Conservation (phyloP, 306 rosid species). For the Morella rubra region DNA sequence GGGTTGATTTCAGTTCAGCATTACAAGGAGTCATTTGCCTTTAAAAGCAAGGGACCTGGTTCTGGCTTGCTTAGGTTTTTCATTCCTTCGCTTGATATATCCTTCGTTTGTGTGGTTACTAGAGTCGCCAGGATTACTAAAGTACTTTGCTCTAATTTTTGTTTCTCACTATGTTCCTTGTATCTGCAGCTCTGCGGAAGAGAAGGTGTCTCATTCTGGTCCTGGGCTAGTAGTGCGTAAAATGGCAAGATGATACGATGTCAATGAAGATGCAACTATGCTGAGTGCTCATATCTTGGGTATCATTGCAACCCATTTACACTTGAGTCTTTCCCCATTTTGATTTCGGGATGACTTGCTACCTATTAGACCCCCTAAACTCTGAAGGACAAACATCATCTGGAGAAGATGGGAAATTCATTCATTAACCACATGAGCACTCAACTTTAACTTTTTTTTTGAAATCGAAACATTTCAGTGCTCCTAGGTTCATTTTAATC, state of each 20-base stretch:
- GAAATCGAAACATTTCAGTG: too few species aligned
- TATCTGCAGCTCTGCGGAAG: not conserved
- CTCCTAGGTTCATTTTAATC: too few species aligned
- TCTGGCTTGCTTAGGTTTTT: conserved; percentile 22
- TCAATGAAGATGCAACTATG: not conserved
- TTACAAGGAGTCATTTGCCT: conserved; percentile 21
- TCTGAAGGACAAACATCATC: too few species aligned
- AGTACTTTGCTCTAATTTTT: not conserved
- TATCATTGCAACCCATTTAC: not conserved
- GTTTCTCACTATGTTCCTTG: not conserved
- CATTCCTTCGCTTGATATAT: not conserved
- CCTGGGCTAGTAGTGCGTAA: not conserved
- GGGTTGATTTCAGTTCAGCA: conserved; percentile 37
- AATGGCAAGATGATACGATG: not conserved
- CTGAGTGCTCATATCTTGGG: not conserved
- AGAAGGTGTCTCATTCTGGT: not conserved
- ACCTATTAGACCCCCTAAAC: too few species aligned
- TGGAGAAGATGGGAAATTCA: too few species aligned
- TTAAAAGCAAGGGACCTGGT: conserved; percentile 23
- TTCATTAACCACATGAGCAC: too few species aligned
- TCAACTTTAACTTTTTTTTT: too few species aligned
- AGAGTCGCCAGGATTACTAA: not conserved
- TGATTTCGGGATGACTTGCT: too few species aligned
- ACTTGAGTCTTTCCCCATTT: not conserved
- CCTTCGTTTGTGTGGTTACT: not conserved